Base-by-base conservation (phyloP, 140 eudicot genomes). In the Cichorium intybus region DNA sequence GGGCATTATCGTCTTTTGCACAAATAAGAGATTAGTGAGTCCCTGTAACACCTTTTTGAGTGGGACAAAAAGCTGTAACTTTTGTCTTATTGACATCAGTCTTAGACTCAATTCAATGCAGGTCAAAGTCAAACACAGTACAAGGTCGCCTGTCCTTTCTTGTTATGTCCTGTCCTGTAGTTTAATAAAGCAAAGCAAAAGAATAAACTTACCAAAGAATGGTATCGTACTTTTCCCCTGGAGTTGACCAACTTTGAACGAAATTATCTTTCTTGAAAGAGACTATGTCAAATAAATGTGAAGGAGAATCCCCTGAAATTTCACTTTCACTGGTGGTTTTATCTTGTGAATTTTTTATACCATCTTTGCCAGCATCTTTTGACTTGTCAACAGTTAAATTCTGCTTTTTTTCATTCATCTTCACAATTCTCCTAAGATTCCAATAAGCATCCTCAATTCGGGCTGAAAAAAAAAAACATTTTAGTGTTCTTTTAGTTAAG, bases 181-280 rank as follows among this genome's bases (percentile, higher is more conserved):
- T 52, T 23, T 53, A 55, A 56, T 12, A 14, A 8, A 35, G 24
- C 15, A 56, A 60, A 29, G 10, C 10, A 34, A 56, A 60, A 29
- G 10, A 14, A 34, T 5, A 3, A 46, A 31, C 85, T 85, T 73
- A 92, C 99, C 99, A 85, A 46, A 81, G 71, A 71, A 92, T 84
- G 72, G 87, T 84, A 74, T 88, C 86, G 59, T 85, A 92, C 41
- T 80, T 64, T 60, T 84, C 72, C 12, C 66, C 79, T 14, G 83
- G 80, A 12, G 82, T 63, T 12, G 62, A 56, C 83, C 80, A 64
- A 60, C 61, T 48, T 43, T 56, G 67, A 59, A 85, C 85, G 58
- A 92, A 81, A 71, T 88, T 92, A 35, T 86, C 97, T 75, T 79
- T 77, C 71, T 20, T 53, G 68, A 92, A 92, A 53, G 93, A 81